These are phyloP conservation scores for Boehmeria nivea DNA, from an alignment of 306 rosid species.

Conservation along the genomic window DNA sequence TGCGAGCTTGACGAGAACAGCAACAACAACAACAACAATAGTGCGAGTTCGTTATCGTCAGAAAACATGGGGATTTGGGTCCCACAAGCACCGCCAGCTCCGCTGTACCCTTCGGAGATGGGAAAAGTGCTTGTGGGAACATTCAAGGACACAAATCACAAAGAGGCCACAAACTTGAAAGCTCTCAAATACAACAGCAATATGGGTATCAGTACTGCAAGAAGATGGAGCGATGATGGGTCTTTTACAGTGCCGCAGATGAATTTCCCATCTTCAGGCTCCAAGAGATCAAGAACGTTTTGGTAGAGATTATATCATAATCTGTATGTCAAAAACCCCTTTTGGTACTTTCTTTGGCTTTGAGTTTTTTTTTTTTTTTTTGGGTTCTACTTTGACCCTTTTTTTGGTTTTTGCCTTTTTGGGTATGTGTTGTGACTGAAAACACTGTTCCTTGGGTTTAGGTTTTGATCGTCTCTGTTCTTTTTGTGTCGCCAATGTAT, in stretches of 20 bases:
- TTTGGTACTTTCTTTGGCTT: slow-evolving; percentile 29
- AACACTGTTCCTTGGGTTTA: slow-evolving; percentile 3
- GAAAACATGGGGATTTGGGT: slow-evolving; percentile 62
- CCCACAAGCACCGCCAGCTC: slow-evolving; percentile 51
- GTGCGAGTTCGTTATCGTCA: slow-evolving; percentile 27
- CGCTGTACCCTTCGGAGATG: slow-evolving; percentile 27
- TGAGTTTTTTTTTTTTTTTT: neutral
- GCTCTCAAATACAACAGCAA: neutral
- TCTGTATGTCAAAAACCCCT: neutral
- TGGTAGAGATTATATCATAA: slow-evolving; percentile 28
- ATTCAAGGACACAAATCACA: slow-evolving; percentile 34
- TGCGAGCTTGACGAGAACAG: slow-evolving; percentile 32
- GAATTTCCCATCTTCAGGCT: slow-evolving; percentile 31
- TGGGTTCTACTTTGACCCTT: slow-evolving; percentile 2
- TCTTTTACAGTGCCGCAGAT: slow-evolving; percentile 79
- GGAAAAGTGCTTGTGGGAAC: slow-evolving; percentile 21
- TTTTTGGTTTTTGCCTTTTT: neutral
- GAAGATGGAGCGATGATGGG: slow-evolving; percentile 52
- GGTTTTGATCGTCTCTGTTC: slow-evolving; percentile 11
- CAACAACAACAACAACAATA: neutral
- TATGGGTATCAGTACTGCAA: slow-evolving; percentile 18
- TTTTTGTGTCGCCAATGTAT: neutral
- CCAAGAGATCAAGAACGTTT: slow-evolving; percentile 54
- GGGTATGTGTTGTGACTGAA: neutral
- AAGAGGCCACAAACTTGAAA: slow-evolving; percentile 34